Percentiles rank a stretch among this genome's conserved stretches.
phyloP scores from a whole-genome alignment of 139 green algal genomes.

The Chlamydomonas sp. region DNA sequence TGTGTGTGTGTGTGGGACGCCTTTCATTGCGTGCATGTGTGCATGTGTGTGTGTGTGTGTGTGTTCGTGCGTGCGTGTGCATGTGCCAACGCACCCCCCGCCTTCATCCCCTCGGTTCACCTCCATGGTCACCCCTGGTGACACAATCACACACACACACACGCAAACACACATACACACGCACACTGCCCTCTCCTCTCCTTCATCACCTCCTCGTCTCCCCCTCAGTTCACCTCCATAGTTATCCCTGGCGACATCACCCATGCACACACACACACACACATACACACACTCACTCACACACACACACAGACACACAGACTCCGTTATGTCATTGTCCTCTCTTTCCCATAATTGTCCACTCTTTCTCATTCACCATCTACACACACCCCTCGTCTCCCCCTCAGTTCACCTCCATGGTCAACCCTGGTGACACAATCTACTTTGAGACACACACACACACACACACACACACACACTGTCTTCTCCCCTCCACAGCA shows the following conservation, averaged over 20 bases:
- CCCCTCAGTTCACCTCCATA: slow-evolving; percentile 68
- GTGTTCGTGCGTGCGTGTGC: slow-evolving; percentile 4
- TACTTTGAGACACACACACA: slow-evolving; percentile 37
- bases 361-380: background rate
- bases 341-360: too few relatives aligned
- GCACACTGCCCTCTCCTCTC: too few relatives aligned
- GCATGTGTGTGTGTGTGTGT: background rate
- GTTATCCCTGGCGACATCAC: slow-evolving; percentile 66
- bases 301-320: too few relatives aligned
- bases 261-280: slow-evolving; percentile 36
- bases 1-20: too few relatives aligned
- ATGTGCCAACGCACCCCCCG: background rate
- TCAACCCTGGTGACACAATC: slow-evolving; percentile 66
- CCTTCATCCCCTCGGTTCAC: slow-evolving; percentile 75
- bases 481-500: too few relatives aligned
- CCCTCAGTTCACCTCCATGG: slow-evolving; percentile 66
- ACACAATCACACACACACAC: too few relatives aligned
- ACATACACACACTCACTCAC: too few relatives aligned
- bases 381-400: slow-evolving; percentile 38
- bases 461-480: too few relatives aligned
- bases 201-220: slow-evolving; percentile 35
- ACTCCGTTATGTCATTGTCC: too few relatives aligned
- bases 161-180: too few relatives aligned
- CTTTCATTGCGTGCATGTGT: too few relatives aligned
- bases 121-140: too few relatives aligned